Conservation (phyloP, 1,284 basidiomycete genomes). For the Boletus hoseneyae region DNA sequence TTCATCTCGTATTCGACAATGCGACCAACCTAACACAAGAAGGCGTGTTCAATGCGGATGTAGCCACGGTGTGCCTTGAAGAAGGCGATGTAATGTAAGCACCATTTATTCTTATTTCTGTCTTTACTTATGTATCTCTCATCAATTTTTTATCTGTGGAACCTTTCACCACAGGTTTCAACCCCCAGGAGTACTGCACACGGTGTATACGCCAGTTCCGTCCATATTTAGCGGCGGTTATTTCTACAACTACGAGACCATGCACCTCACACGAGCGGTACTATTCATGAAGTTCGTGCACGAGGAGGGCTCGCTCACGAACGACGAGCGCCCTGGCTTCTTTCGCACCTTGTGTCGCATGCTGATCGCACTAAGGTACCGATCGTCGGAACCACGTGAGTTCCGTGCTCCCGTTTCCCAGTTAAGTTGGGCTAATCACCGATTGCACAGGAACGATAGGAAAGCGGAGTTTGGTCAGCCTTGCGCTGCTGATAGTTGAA, state of each 20-base stretch:
- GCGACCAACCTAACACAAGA: too few relatives aligned
- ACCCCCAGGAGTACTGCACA: not conserved
- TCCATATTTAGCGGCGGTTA: slow-evolving; percentile 13
- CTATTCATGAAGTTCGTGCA: not conserved
- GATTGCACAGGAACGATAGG: too few relatives aligned
- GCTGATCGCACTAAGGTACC: slow-evolving; percentile 5
- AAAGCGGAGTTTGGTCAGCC: too few relatives aligned
- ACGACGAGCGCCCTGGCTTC: slow-evolving; percentile 1
- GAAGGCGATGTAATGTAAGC: slow-evolving; percentile 9
- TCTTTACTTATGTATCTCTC: too few relatives aligned
- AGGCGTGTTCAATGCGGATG: too few relatives aligned
- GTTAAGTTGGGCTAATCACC: too few relatives aligned
- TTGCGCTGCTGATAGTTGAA: too few relatives aligned
- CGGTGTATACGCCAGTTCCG: not conserved
- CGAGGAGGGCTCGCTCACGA: not conserved
- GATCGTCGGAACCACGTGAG: not conserved
- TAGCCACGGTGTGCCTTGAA: slow-evolving; percentile 9
- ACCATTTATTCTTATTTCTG: too few relatives aligned
- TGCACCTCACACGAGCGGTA: slow-evolving; percentile 1
- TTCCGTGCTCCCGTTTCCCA: too few relatives aligned
- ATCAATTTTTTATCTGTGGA: too few relatives aligned
- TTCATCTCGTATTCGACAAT: too few relatives aligned
- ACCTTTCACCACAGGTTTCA: too few relatives aligned
- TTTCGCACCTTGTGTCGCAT: not conserved
- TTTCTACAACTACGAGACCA: slow-evolving; percentile 11